phyloP scores from a whole-genome alignment of 768 basidiomycete genomes.

The Porpolomopsis calyptriformis region DNA sequence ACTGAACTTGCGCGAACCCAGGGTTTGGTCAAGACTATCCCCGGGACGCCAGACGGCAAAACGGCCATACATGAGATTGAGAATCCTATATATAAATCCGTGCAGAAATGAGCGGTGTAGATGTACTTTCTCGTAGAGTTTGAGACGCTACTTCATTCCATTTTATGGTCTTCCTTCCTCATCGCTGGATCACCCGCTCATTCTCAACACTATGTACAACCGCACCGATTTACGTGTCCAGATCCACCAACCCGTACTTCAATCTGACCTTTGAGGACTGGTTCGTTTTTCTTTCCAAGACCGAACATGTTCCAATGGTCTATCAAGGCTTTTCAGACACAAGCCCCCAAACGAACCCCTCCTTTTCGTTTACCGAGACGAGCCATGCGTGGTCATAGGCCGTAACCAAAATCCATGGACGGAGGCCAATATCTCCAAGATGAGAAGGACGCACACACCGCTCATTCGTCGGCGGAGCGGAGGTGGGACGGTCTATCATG shows the following conservation, averaged over 20 bases:
- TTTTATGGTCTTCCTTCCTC: not conserved
- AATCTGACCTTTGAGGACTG: slow-evolving; percentile 89
- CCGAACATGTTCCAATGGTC: not conserved
- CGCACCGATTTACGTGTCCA: slow-evolving; percentile 54
- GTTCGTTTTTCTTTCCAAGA: slow-evolving; percentile 29
- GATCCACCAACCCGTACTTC: slow-evolving; percentile 74
- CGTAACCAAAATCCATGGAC: slow-evolving; percentile 99
- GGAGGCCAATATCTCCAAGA: slow-evolving; percentile 69
- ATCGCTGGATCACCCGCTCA: not conserved
- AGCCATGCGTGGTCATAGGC: slow-evolving; percentile 86
- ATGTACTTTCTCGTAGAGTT: too few relatives aligned
- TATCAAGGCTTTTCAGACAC: slow-evolving; percentile 52
- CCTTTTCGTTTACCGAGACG: slow-evolving; percentile 79
- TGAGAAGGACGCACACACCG: slow-evolving; percentile 46
- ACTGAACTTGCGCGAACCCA: slow-evolving; percentile 22
- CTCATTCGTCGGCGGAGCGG: slow-evolving; percentile 83
- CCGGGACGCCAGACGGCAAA: slow-evolving; percentile 74
- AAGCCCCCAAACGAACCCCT: slow-evolving; percentile 56
- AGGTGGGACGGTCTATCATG: slow-evolving; percentile 95
- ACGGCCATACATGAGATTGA: slow-evolving; percentile 82
- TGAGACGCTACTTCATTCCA: too few relatives aligned
- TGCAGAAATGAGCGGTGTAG: slow-evolving; percentile 3
- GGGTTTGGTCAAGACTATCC: slow-evolving; percentile 88
- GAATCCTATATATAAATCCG: slow-evolving; percentile 49
- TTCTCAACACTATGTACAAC: not conserved